Base-by-base conservation (phyloP, 768 basidiomycete genomes). In the Heimioporus sp. region DNA sequence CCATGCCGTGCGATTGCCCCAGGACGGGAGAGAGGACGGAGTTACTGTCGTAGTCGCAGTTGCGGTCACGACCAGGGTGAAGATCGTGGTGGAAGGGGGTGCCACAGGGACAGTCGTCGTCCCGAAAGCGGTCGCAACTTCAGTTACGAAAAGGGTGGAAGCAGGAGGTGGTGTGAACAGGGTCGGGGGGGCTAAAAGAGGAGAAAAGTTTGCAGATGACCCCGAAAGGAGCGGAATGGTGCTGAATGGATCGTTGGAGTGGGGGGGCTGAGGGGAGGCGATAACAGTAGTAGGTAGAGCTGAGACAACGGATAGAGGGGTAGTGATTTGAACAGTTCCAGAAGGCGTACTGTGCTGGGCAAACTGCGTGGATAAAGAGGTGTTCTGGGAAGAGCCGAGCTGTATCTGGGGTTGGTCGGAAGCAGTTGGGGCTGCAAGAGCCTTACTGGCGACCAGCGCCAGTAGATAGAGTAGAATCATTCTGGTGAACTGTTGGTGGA, bases 1-100 rank as follows among this genome's bases (percentile, higher is more conserved):
- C 87, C 87, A 89, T n/a, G 65, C 54, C 3, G 65, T 63, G 17
- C 53, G 54, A 37, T 48, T 42, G 8, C 30, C 37, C 65, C 59
- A 66, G 20, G 47, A 32, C 19, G 55, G 32, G 4, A 51, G 43
- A 3, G 45, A 15, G 12, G 40, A 19, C 4, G 53, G 34, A 9
- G 47, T 46, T 10, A 42, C 21, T 7, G 36, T 35, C 11, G 7
- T 1, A 0, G 36, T 46, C n/a, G 46, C n/a, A 2, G 46, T 41
- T 19, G 39, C 38, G 11, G 58, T 56, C 24, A 56, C 54, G 6
- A 55, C 15, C 10, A 55, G 46, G 10, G 57, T 57, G 16, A 49
- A 41, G 30, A 58, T 28, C 12, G 46, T 52, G 10, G 50, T 37
- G 15, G 50, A 46, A n/a, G 53, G 35, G 1, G 50, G 54, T 5